Conservation (phyloP, 1,284 basidiomycete genomes). For the Ustilago xerochloae region DNA sequence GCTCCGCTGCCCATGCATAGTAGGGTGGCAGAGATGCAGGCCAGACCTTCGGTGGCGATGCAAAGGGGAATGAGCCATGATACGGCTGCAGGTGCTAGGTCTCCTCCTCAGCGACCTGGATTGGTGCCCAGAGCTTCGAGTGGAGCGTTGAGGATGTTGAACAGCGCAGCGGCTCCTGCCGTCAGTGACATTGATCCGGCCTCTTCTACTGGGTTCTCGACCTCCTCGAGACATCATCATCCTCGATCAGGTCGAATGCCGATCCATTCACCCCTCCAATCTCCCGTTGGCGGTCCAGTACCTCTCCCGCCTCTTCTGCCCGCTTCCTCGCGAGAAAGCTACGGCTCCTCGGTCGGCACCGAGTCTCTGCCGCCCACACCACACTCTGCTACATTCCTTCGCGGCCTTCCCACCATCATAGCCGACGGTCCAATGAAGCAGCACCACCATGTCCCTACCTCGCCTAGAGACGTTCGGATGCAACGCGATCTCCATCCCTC, state of each 20-base stretch:
- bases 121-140: conserved; percentile 23
- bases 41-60: conserved; percentile 18
- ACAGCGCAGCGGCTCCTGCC: conserved; percentile 1
- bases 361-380: conserved; percentile 45
- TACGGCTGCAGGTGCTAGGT: conserved; percentile 11
- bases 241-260: not conserved
- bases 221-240: conserved; percentile 2
- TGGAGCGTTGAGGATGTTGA: conserved; percentile 21
- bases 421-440: conserved; percentile 8
- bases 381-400: conserved; percentile 35
- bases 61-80: conserved; percentile 27
- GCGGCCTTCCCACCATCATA: conserved; percentile 11
- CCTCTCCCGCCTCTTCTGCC: conserved; percentile 31
- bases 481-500: conserved; percentile 6
- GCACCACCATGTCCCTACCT: conserved; percentile 9
- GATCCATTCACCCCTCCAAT: conserved; percentile 23
- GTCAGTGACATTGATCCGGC: conserved; percentile 29
- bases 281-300: conserved; percentile 12
- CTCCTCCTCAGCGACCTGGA: conserved; percentile 26
- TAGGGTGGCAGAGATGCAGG: conserved; percentile 22
- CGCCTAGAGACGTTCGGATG: conserved; percentile 16
- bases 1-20: conserved; percentile 4
- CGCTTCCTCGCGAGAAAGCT: conserved; percentile 37
- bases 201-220: conserved; percentile 37
- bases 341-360: conserved; percentile 24